Conservation (phyloP, 2,329 filamentous ascomycete species). For the Cadophora malorum region DNA sequence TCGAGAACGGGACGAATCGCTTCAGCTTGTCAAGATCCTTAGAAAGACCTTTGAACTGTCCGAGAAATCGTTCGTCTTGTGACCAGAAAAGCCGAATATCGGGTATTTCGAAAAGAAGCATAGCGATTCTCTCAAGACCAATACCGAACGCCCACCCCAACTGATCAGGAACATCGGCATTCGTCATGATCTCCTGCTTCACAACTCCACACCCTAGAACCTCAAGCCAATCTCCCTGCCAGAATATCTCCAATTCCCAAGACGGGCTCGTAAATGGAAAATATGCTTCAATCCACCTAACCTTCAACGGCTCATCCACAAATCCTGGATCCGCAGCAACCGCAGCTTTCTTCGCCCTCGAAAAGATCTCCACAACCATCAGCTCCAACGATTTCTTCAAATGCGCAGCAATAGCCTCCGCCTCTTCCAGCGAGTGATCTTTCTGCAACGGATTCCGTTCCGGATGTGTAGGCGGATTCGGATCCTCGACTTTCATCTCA, state of each 20-base stretch:
- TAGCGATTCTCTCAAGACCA: slow-evolving; percentile 92
- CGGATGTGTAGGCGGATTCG: slow-evolving; percentile 77
- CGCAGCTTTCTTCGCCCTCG: slow-evolving; percentile 73
- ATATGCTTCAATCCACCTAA: slow-evolving; percentile 96
- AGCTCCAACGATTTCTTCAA: slow-evolving; percentile 88
- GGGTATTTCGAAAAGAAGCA: slow-evolving; percentile 95
- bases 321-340: slow-evolving; percentile 52
- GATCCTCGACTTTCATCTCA: slow-evolving; percentile 79
- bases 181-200: slow-evolving; percentile 79
- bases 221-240: slow-evolving; percentile 94
- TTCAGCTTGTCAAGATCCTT: slow-evolving; percentile 55
- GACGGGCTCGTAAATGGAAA: slow-evolving; percentile 97
- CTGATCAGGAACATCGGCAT: slow-evolving; percentile 75
- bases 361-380: slow-evolving; percentile 90
- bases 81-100: slow-evolving; percentile 99
- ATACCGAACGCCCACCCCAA: slow-evolving; percentile 96
- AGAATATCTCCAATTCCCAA: slow-evolving; percentile 96
- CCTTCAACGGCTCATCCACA: slow-evolving; percentile 74
- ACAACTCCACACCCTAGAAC: slow-evolving; percentile 92
- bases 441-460: slow-evolving; percentile 84
- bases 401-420: slow-evolving; percentile 81
- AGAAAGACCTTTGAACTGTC: slow-evolving; percentile 75
- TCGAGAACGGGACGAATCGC: slow-evolving; percentile 87
- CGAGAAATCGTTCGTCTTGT: slow-evolving; percentile 80
- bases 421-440: slow-evolving; percentile 76